Base-by-base conservation (phyloP, 1,139 yeast species). In the Yamadazyma spencermartinsiae region DNA sequence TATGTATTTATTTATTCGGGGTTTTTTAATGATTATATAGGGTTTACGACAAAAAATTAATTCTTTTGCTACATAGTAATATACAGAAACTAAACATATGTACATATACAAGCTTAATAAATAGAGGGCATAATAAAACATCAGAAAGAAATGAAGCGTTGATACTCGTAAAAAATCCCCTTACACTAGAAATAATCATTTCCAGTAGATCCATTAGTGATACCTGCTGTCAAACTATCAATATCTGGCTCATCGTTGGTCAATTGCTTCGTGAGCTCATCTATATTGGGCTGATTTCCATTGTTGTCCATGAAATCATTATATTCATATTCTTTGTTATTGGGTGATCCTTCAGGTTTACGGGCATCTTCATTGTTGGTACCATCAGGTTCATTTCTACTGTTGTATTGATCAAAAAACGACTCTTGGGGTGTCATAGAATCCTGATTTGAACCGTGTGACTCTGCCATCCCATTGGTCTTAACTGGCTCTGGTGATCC, bases 151-250 rank as follows among this genome's bases (percentile, higher is more conserved):
- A 26, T 42, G 36, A 41, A 41, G 28, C 10, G 31, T 28, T 16
- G 14, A 14, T 12, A 26, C 17, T 11, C 14, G 14, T 26, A 26
- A 26, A 26, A 5, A 11, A n/a, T 10, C 9, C 7, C 19, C 15
- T 14, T 12, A 14, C 8, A 15, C 13, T 41, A 48, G 36, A 49
- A 49, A 30, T 46, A 49, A 8, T 40, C 47, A 26, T 41, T 39
- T 11, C 40, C 45, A 11, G 42, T 34, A 13, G 42, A 27, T 2
- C 55, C 53, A 42, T 52, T 50, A 29, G 62, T 45, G 19, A 65
- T 64, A 13, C 63, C 69, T 8, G 66, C 63, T 4, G 68, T 48
- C 39, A 65, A 51, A 6, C 61, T 52, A 36, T 61, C 70, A 18
- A 65, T 63, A 39, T 62, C 68, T 3, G 59, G 54, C 24, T 60